Percentiles rank a stretch among this genome's conserved stretches.
phyloP scores from a whole-genome alignment of 495 filamentous ascomycete species.

The Ramalina intermedia region DNA sequence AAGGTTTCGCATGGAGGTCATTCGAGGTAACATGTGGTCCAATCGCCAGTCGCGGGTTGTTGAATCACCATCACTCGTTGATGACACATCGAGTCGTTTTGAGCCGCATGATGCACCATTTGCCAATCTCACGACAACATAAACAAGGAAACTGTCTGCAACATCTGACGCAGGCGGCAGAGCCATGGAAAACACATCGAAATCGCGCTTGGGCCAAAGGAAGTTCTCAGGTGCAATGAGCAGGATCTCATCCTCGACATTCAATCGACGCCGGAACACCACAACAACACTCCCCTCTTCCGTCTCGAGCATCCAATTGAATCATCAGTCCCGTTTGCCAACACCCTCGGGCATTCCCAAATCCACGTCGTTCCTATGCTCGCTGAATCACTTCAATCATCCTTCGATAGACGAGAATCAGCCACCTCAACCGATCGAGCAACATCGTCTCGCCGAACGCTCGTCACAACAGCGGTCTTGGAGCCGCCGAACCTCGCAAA shows the following conservation, averaged over 20 bases:
- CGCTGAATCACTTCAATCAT: constrained; percentile 6
- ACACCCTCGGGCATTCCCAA: constrained; percentile 7
- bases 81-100: no score
- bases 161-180: no score
- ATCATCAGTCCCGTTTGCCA: constrained; percentile 7
- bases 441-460: constrained; percentile 2
- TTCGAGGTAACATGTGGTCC: no score
- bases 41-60: no score
- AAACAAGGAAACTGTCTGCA: no score
- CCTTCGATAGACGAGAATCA: not conserved
- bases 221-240: constrained; percentile 12
- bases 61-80: no score
- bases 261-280: constrained; percentile 8
- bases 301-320: not conserved
- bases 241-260: constrained; percentile 9
- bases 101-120: no score
- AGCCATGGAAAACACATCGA: not conserved
- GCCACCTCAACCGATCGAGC: not conserved
- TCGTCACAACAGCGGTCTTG: constrained; percentile 5
- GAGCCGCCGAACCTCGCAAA: not conserved
- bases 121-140: no score
- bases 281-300: constrained; percentile 1
- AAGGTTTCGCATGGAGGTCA: no score
- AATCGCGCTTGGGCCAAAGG: constrained; percentile 1
- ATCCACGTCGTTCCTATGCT: constrained; percentile 9